Conservation (phyloP, 2,329 filamentous ascomycete genomes). For the Trichoderma sp. region DNA sequence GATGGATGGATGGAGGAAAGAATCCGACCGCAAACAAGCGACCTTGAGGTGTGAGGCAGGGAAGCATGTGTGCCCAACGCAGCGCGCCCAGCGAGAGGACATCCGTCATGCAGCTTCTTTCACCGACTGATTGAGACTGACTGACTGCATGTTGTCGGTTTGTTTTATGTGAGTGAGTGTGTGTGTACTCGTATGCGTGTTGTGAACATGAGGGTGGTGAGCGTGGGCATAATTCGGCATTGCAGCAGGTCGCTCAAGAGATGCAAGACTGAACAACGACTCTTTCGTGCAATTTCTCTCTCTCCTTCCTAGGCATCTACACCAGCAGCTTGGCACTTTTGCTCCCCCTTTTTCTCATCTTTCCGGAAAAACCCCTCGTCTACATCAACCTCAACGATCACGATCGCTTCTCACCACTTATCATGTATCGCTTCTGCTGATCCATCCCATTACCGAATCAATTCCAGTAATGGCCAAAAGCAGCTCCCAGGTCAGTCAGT, state of each 20-base stretch:
- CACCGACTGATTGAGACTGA: slow-evolving; percentile 16
- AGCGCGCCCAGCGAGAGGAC: not conserved
- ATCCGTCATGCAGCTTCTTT: not conserved
- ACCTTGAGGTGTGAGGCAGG: not conserved
- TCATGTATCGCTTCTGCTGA: not conserved
- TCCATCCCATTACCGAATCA: slow-evolving; percentile 18
- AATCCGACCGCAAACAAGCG: not conserved
- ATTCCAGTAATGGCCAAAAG: slow-evolving; percentile 9
- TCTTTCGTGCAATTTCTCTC: not conserved
- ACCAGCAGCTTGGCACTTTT: not conserved
- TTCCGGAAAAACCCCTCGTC: not conserved
- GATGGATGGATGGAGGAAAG: not conserved
- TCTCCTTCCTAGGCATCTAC: not conserved
- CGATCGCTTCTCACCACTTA: not conserved
- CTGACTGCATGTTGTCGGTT: not conserved
- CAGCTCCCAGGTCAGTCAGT: not conserved
- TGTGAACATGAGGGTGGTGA: not conserved
- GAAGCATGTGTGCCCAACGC: slow-evolving; percentile 11
- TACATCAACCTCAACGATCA: not conserved
- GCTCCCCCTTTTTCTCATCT: not conserved
- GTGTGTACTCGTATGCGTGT: not conserved
- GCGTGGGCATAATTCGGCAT: not conserved
- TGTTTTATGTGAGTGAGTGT: not conserved
- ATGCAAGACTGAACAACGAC: not conserved
- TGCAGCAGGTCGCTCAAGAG: too few relatives aligned